These are phyloP conservation scores for Neurospora sp. DNA, from an alignment of 495 filamentous ascomycete species.

Conservation along the genomic window DNA sequence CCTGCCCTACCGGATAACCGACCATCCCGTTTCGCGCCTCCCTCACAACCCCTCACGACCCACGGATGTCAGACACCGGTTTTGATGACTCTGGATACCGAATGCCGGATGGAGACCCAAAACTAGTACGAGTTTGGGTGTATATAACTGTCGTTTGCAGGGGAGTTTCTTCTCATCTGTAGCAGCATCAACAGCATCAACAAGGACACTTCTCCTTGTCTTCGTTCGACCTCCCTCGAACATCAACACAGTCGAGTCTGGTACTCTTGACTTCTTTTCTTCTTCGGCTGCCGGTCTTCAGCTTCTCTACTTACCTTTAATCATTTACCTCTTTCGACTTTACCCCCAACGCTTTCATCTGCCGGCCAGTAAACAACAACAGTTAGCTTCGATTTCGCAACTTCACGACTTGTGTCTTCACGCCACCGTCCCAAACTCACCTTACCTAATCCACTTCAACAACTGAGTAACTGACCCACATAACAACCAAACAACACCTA, in stretches of 20 bases:
- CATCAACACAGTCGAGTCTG: not conserved
- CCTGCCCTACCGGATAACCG: not conserved
- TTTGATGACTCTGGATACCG: not conserved
- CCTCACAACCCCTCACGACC: not conserved
- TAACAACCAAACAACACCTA: not conserved
- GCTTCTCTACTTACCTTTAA: not conserved
- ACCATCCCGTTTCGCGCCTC: not conserved
- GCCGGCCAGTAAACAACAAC: not conserved
- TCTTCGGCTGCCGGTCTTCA: not conserved
- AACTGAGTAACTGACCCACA: not conserved
- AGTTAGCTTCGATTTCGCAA: not conserved
- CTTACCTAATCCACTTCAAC: not conserved
- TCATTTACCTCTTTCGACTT: not conserved
- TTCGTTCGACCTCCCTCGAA: not conserved
- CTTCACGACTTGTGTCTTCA: not conserved
- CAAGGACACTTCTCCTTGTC: not conserved
- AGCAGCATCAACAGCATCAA: not conserved
- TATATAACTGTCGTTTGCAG: not conserved
- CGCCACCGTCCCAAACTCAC: not conserved
- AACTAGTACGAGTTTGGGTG: not conserved
- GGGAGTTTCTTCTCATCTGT: not conserved
- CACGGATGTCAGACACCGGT: not conserved
- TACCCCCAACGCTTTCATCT: not conserved
- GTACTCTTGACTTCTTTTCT: not conserved
- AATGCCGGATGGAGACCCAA: not conserved